phyloP scores from a whole-genome alignment of 345 rosid genomes.

The Dimocarpus longan region DNA sequence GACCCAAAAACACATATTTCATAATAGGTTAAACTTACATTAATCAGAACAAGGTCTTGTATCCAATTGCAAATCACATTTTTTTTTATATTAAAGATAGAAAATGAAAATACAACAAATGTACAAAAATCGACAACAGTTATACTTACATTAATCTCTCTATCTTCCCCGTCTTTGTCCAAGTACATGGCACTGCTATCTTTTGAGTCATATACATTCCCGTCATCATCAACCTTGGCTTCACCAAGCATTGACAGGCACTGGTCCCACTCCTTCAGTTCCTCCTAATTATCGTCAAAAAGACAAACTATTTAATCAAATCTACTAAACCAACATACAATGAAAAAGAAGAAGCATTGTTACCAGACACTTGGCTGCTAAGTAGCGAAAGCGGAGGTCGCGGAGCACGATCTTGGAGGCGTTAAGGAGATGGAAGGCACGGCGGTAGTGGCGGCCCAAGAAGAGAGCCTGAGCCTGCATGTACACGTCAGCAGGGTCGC shows the following conservation, averaged over 20 bases:
- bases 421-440: slow-evolving; percentile 90
- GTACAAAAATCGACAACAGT: not conserved
- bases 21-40: not conserved
- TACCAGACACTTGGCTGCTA: slow-evolving; percentile 96
- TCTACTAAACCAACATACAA: not conserved
- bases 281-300: slow-evolving; percentile 57
- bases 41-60: not conserved
- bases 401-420: slow-evolving; percentile 88
- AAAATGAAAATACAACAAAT: not conserved
- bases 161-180: slow-evolving; percentile 93
- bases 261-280: slow-evolving; percentile 96
- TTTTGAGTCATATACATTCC: slow-evolving; percentile 70
- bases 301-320: not conserved
- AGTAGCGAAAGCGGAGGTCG: slow-evolving; percentile 97
- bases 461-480: slow-evolving; percentile 97
- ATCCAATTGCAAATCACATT: not conserved
- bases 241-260: slow-evolving; percentile 89
- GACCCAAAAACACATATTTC: not conserved
- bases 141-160: slow-evolving; percentile 78
- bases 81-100: no score
- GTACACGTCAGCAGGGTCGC: slow-evolving; percentile 84
- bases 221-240: slow-evolving; percentile 85
- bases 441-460: slow-evolving; percentile 92
- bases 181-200: slow-evolving; percentile 62
- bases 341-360: not conserved